Evolutionary conservation across 257 asterid species (phyloP), one percentile per base, ranked within the genome.

Genomic region (Ballota nigra): DNA sequence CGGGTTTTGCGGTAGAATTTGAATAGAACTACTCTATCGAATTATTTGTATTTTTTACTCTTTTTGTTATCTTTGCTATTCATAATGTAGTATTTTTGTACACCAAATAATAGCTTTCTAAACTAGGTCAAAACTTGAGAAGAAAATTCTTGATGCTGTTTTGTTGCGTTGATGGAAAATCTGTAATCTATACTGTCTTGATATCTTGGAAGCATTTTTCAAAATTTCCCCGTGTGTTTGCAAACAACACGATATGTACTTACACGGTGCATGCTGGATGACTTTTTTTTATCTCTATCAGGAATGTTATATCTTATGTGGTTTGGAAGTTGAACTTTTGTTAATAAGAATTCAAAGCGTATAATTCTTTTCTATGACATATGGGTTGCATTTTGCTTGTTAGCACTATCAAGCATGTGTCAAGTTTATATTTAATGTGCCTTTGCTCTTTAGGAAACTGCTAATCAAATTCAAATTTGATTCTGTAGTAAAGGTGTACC

Each of bases 401-500:
- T 4, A 45, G 15, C 19, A 15, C 43, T 62, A 31, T n/a, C 12
- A 23, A 63, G n/a, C n/a, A n/a, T n/a, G n/a, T n/a, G n/a, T n/a
- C n/a, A n/a, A n/a, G n/a, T n/a, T n/a, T n/a, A n/a, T n/a, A n/a
- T n/a, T n/a, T n/a, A n/a, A n/a, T n/a, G n/a, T n/a, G n/a, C n/a
- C n/a, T n/a, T n/a, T n/a, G n/a, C n/a, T n/a, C n/a, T n/a, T n/a
- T n/a, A n/a, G n/a, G n/a, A 29, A 16, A 15, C 43, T 59, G 40
- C 41, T 40, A 31, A 38, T 68, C 51, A 18, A 28, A 38, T 31
- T 34, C 20, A 11, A 24, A 18, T 68, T 31, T 63, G 33, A 40
- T n/a, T 59, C 70, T 63, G 70, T 31, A n/a, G 47, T 34, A 56
- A 45, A 71, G 66, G 34, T 28, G 16, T 24, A 40, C 41, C 43